A percentile compares a stretch with the other conserved stretches of the same genome.
Evolutionary conservation across 352 stramenopile species (phyloP).

Genomic region (Pythium utonaiense): DNA sequence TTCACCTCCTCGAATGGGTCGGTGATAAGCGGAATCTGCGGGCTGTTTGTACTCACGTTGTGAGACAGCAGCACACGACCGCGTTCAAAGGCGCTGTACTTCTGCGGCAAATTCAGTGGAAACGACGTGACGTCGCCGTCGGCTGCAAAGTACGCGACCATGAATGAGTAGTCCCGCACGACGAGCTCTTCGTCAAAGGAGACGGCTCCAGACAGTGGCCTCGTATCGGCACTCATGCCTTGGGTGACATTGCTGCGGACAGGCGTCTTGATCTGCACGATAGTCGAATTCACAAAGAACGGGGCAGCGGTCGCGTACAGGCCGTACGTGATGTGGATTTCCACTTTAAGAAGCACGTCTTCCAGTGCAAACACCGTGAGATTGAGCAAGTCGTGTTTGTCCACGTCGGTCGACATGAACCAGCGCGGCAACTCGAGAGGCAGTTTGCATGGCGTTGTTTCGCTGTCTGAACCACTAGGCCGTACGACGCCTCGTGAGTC

Average conservation of each 20-base stretch:
- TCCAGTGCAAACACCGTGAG: slow-evolving; percentile 94
- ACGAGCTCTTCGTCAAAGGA: slow-evolving; percentile 82
- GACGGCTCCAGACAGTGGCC: slow-evolving; percentile 75
- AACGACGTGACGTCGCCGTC: slow-evolving; percentile 63
- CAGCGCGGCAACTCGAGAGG: slow-evolving; percentile 88
- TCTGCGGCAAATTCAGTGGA: slow-evolving; percentile 93
- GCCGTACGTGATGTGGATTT: slow-evolving; percentile 95
- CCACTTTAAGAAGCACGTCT: slow-evolving; percentile 93
- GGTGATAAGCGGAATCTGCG: slow-evolving; percentile 65
- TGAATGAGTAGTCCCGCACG: slow-evolving; percentile 89
- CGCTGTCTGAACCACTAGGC: slow-evolving; percentile 57
- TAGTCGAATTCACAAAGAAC: slow-evolving; percentile 92
- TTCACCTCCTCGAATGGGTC: slow-evolving; percentile 65
- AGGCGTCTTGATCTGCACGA: slow-evolving; percentile 76
- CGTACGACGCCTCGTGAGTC: slow-evolving; percentile 49
- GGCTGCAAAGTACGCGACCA: slow-evolving; percentile 71
- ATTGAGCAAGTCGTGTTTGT: slow-evolving; percentile 94
- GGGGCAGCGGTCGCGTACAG: slow-evolving; percentile 80
- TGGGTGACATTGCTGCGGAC: slow-evolving; percentile 69
- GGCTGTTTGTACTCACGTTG: slow-evolving; percentile 84
- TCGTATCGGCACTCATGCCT: slow-evolving; percentile 54
- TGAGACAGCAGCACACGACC: slow-evolving; percentile 92
- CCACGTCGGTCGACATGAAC: slow-evolving; percentile 87
- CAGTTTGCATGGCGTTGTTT: slow-evolving; percentile 90
- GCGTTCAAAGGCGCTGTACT: slow-evolving; percentile 90